A percentile compares a stretch with the other conserved stretches of the same genome.
Conservation (phyloP, 495 filamentous ascomycete species). For the Cercophora scortea region DNA sequence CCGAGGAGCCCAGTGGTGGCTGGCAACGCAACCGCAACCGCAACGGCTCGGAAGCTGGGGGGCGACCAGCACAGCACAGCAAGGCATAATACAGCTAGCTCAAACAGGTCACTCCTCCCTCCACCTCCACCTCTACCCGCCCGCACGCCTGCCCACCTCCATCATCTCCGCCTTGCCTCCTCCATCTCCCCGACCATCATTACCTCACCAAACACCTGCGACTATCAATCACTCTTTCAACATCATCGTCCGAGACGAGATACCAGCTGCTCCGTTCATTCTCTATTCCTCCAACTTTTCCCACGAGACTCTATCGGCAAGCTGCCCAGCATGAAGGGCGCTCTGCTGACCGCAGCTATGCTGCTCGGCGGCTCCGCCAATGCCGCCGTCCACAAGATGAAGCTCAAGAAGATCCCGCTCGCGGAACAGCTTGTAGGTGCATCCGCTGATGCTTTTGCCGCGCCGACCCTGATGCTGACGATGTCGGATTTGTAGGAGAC, state of each 20-base stretch:
- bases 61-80: too few species aligned
- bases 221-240: neutral
- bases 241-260: neutral
- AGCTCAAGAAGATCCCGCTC: conserved; percentile 92
- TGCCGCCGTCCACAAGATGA: conserved; percentile 85
- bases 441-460: neutral
- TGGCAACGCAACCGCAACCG: neutral
- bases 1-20: neutral
- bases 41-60: neutral
- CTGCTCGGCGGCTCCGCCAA: conserved; percentile 73
- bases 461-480: too few species aligned
- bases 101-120: too few species aligned
- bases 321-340: conserved; percentile 67
- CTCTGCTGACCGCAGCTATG: conserved; percentile 65
- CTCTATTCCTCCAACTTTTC: neutral
- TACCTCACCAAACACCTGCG: neutral
- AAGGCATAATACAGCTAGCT: too few species aligned
- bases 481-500: conserved; percentile 42
- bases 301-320: neutral
- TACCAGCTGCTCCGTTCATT: neutral
- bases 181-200: neutral
- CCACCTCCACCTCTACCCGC: neutral
- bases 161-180: neutral
- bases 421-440: conserved; percentile 79
- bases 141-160: neutral